A percentile compares a stretch with the other conserved stretches of the same genome.
Conservation (phyloP, 305 asterid genomes). For the Vinca major region DNA sequence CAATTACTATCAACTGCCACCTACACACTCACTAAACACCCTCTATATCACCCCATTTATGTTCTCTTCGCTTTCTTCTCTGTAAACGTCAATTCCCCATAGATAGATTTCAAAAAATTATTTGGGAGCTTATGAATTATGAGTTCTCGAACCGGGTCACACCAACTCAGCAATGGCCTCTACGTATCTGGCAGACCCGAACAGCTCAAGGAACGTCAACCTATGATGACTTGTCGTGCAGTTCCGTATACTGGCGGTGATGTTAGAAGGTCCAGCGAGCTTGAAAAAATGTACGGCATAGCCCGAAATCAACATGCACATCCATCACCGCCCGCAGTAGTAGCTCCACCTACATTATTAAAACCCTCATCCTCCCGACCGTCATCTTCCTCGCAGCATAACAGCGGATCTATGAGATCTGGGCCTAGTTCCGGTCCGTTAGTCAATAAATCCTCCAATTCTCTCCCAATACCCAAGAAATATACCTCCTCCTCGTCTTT, state of each 20-base stretch:
- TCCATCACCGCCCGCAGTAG: conserved; percentile 3
- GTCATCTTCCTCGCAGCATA: conserved; percentile 23
- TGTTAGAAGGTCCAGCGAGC: conserved; percentile 84
- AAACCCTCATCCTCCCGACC: conserved; percentile 16
- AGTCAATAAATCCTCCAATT: conserved; percentile 37
- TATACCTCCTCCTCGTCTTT: conserved; percentile 51
- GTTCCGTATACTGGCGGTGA: conserved; percentile 93
- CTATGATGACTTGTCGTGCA: conserved; percentile 60
- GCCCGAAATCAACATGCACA: conserved; percentile 25
- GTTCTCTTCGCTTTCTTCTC: conserved; percentile 4
- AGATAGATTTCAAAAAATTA: not conserved
- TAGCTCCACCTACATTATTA: conserved; percentile 16
- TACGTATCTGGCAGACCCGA: conserved; percentile 88
- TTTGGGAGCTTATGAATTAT: conserved; percentile 8
- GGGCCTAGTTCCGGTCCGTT: conserved; percentile 31
- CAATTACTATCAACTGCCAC: conserved; percentile 3
- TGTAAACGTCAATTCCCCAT: not conserved
- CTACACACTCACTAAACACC: conserved; percentile 17
- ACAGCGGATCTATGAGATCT: conserved; percentile 27
- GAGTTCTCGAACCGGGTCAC: conserved; percentile 70
- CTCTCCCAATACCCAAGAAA: conserved; percentile 54
- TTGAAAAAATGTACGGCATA: conserved; percentile 87
- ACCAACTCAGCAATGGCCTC: conserved; percentile 81
- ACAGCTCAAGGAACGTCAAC: conserved; percentile 59
- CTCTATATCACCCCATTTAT: not conserved